phyloP scores from a whole-genome alignment of 2,329 filamentous ascomycete species.

The Colletotrichum sp. region DNA sequence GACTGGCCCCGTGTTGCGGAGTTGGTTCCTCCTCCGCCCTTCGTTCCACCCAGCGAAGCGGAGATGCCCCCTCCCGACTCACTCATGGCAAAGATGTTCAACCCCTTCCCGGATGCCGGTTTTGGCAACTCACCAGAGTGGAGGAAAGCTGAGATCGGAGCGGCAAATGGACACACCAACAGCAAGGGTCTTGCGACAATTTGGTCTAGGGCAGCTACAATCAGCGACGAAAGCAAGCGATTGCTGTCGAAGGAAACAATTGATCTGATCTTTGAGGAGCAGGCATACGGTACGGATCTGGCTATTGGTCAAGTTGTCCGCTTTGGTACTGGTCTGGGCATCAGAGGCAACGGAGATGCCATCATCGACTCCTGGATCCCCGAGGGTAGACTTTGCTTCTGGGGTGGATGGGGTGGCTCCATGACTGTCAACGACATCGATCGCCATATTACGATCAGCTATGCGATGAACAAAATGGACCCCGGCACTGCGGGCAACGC shows the following conservation, averaged over 20 bases:
- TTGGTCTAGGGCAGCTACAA: conserved; percentile 32
- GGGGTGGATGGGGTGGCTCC: conserved; percentile 52
- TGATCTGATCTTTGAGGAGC: conserved; percentile 49
- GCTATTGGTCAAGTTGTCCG: conserved; percentile 36
- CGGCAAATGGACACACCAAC: conserved; percentile 50
- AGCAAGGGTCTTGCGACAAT: conserved; percentile 46
- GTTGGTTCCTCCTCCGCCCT: conserved; percentile 28
- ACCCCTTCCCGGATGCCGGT: conserved; percentile 25
- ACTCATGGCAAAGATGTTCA: conserved; percentile 28
- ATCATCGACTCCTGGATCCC: conserved; percentile 31
- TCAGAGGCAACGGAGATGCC: conserved; percentile 32
- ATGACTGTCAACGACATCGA: conserved; percentile 47
- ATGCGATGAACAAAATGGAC: conserved; percentile 51
- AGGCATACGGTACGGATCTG: conserved; percentile 43
- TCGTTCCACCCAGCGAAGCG: not conserved
- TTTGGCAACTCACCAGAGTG: conserved; percentile 33
- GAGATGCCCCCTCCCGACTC: conserved; percentile 26
- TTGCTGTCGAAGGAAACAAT: conserved; percentile 45
- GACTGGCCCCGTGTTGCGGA: conserved; percentile 45
- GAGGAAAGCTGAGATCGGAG: conserved; percentile 44
- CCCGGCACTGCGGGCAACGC: not conserved
- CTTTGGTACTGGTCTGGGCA: conserved; percentile 46
- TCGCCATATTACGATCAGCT: conserved; percentile 43
- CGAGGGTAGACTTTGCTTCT: conserved; percentile 38
- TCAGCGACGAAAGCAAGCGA: conserved; percentile 24